phyloP scores from a whole-genome alignment of 2,329 filamentous ascomycete species.

The Amauroascus verrucosus region DNA sequence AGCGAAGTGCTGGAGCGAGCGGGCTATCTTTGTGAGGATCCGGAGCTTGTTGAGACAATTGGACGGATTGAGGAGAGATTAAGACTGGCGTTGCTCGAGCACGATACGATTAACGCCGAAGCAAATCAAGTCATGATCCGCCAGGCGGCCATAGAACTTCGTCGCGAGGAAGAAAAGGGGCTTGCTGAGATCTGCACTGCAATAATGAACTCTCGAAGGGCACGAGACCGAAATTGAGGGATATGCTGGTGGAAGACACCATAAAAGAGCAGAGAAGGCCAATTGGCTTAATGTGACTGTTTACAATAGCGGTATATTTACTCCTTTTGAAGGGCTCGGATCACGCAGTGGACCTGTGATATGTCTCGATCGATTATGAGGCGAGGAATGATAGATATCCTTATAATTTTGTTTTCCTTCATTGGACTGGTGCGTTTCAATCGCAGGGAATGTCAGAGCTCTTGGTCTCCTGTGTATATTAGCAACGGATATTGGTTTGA shows the following conservation, averaged over 20 bases:
- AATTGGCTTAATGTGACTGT: not conserved
- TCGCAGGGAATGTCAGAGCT: no score
- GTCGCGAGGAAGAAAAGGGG: conserved; percentile 5
- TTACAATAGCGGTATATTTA: no score
- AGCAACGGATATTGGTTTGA: no score
- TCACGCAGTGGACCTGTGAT: no score
- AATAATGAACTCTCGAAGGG: conserved; percentile 3
- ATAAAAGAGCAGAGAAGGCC: not conserved
- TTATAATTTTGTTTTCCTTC: no score
- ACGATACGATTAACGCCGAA: conserved; percentile 6
- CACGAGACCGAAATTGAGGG: not conserved
- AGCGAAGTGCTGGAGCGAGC: conserved; percentile 12
- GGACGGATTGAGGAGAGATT: conserved; percentile 8
- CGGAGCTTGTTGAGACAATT: conserved; percentile 9
- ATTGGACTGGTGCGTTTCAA: no score
- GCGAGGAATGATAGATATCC: not conserved
- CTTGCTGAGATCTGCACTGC: conserved; percentile 2
- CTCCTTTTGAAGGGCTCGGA: no score
- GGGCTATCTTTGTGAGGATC: conserved; percentile 15
- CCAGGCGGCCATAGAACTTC: conserved; percentile 1
- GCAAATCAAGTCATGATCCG: not conserved
- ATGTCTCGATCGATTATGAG: not conserved
- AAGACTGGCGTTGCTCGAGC: conserved; percentile 5
- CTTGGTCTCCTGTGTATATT: no score
- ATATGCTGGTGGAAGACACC: not conserved